Base-by-base conservation (phyloP, 1,284 basidiomycete species). In the Puccinia sorghi region DNA sequence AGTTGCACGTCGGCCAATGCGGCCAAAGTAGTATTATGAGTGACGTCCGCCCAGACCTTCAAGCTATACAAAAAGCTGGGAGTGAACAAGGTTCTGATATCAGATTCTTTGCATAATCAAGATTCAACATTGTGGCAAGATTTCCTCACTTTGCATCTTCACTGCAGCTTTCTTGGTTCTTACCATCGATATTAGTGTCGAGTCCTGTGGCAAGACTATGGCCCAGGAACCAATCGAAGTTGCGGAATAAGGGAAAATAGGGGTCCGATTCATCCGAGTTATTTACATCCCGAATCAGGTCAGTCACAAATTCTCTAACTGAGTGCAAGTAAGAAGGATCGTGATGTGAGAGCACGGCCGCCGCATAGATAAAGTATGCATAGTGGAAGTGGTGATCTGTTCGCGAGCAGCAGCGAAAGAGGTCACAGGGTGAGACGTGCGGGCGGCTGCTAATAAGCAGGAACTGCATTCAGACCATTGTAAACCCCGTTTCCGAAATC, bases 181-280 rank as follows among this genome's bases (percentile, higher is more conserved):
- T 80, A 12, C 80, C 80, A 56, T 80, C 80, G 9, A 75, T 46
- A 27, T 39, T 66, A 25, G 61, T 48, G 22, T 70, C 48, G 9
- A 79, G 46, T n/a, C 80, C 80, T 20, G 71, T 78, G 22, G 80
- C 80, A 20, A 79, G 48, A 71, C 76, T 75, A 39, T 80, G 80
- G 15, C 80, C 80, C 46, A 80, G 67, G 41, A 73, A 80, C 80
- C 80, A 80, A 71, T 80, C 80, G 39, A 80, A 80, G 32, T 69
- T 72, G 48, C 80, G 43, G 63, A 79, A 79, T 27, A 79, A 63
- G 12, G 71, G 79, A 39, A 79, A 79, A 46, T 46, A 59, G 0
- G 50, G 27, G 50, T 79, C 70, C 9, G 57, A 25, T 25, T 11
- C 37, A 56, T 54, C 59, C 17, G 70, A 37, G 41, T 59, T 72